Conservation (phyloP, 2,329 filamentous ascomycete species). For the Alternaria triticina region DNA sequence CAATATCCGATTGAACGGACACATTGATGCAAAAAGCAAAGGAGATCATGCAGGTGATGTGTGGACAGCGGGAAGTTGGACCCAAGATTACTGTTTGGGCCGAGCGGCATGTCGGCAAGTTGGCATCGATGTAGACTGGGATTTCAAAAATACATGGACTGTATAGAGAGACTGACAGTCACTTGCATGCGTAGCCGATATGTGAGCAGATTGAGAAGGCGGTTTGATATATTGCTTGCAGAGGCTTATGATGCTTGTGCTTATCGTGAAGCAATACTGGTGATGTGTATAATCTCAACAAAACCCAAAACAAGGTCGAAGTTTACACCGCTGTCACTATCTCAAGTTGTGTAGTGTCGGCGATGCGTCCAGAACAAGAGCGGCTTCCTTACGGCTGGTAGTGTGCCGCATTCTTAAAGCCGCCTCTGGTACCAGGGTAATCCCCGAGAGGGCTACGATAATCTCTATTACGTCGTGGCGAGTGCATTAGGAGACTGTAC, state of each 20-base stretch:
- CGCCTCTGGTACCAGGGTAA: no score
- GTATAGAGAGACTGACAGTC: not conserved
- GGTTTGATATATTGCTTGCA: not conserved
- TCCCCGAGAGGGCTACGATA: not conserved
- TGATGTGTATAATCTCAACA: not conserved
- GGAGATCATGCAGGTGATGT: not conserved
- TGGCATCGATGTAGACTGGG: not conserved
- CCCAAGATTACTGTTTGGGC: not conserved
- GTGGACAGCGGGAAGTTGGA: not conserved
- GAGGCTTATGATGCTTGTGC: not conserved
- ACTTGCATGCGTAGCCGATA: not conserved
- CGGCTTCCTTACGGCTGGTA: not conserved
- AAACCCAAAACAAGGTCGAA: not conserved
- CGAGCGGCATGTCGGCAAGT: not conserved
- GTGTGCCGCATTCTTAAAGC: not conserved
- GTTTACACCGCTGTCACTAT: not conserved
- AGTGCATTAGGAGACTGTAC: not conserved
- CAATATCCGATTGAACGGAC: not conserved
- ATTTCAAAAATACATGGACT: not conserved
- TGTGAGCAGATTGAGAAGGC: not conserved
- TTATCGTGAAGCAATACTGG: not conserved
- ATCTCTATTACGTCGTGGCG: not conserved
- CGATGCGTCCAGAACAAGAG: not conserved
- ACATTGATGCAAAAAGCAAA: not conserved
- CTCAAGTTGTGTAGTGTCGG: not conserved